These are phyloP conservation scores for Fagus sylvatica DNA, from an alignment of 306 rosid genomes.

Conservation along the genomic window DNA sequence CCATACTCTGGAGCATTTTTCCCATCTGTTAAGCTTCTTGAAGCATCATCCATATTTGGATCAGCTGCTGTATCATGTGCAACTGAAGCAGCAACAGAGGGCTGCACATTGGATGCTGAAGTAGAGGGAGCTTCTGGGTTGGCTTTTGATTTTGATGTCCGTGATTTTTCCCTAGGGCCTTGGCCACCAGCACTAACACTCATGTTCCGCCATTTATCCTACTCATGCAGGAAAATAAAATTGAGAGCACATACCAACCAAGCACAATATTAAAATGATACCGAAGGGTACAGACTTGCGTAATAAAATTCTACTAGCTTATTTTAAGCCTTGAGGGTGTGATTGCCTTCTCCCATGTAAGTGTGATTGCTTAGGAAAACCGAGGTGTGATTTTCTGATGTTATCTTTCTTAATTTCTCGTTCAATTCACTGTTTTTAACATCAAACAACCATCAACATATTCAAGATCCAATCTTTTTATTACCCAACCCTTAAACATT, in stretches of 20 bases:
- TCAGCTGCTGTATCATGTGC: conserved; percentile 2
- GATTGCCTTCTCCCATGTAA: too few species aligned
- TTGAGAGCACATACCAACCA: not conserved
- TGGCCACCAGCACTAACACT: conserved; percentile 31
- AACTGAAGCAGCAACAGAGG: conserved; percentile 18
- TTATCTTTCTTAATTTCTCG: too few species aligned
- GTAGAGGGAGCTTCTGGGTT: conserved; percentile 25
- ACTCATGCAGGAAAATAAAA: conserved; percentile 5
- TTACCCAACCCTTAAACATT: too few species aligned
- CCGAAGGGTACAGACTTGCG: not conserved
- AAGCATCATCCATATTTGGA: conserved; percentile 28
- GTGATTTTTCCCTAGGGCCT: conserved; percentile 36
- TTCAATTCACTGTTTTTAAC: too few species aligned
- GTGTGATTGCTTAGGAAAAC: too few species aligned
- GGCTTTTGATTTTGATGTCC: conserved; percentile 25
- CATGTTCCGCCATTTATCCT: conserved; percentile 54
- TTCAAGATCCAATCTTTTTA: too few species aligned
- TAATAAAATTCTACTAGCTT: too few species aligned
- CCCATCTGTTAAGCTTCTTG: conserved; percentile 28
- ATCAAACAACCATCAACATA: too few species aligned
- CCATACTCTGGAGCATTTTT: conserved; percentile 31
- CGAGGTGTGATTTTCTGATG: too few species aligned
- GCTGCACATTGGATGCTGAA: conserved; percentile 7
- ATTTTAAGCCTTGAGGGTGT: too few species aligned
- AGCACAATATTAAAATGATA: not conserved